Evolutionary conservation across 2,329 filamentous ascomycete species (phyloP).

Genomic region (Elsinoe batatas): DNA sequence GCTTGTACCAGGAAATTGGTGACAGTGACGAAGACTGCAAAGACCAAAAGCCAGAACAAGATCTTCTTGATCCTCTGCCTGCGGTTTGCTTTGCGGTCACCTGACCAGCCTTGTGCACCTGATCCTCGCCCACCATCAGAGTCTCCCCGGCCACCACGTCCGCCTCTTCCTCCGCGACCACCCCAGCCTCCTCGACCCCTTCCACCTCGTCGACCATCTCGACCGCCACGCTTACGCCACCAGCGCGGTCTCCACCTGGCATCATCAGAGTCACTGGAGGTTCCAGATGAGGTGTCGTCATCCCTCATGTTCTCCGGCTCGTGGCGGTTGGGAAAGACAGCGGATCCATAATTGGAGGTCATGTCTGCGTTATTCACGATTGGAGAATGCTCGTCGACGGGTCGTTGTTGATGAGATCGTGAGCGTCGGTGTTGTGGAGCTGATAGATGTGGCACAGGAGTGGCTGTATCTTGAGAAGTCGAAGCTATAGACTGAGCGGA

Average conservation of each 20-base stretch:
- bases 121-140: background rate
- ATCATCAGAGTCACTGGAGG: slow-evolving; percentile 2
- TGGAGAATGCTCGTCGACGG: background rate
- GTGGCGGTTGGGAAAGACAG: background rate
- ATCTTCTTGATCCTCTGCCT: slow-evolving; percentile 4
- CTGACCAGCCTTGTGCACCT: background rate
- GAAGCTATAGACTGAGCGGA: background rate
- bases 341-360: background rate
- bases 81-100: background rate
- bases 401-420: background rate
- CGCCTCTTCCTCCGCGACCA: background rate
- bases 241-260: background rate
- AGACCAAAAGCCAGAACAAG: background rate
- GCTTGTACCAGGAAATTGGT: background rate
- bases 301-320: background rate
- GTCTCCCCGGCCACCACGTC: background rate
- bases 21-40: background rate
- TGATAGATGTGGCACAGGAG: background rate
- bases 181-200: background rate
- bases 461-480: no score
- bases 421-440: background rate
- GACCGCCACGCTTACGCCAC: slow-evolving; percentile 2
- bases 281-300: background rate
- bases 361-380: background rate
- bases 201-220: background rate